Conservation (phyloP, 2,329 filamentous ascomycete genomes). For the Ambrosiella beaveri region DNA sequence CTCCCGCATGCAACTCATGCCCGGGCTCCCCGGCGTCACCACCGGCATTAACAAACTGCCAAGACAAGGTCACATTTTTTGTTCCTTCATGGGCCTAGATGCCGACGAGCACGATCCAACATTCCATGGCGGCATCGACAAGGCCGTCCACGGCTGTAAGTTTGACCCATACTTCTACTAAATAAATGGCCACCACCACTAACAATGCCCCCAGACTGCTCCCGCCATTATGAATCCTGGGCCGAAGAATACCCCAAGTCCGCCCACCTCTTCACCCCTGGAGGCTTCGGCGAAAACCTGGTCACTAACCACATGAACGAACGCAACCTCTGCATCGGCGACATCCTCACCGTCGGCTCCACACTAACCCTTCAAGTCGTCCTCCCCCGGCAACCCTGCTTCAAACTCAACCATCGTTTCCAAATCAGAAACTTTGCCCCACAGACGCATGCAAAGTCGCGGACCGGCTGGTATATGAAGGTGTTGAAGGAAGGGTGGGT, state of each 20-base stretch:
- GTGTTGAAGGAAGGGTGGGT: conserved; percentile 39
- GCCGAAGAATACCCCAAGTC: conserved; percentile 32
- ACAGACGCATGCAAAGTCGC: conserved; percentile 35
- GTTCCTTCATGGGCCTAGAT: conserved; percentile 33
- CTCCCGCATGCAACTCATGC: conserved; percentile 37
- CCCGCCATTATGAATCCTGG: conserved; percentile 41
- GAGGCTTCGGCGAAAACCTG: conserved; percentile 49
- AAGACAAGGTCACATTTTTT: conserved; percentile 26
- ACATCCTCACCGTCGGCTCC: conserved; percentile 35
- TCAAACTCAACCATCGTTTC: conserved; percentile 53
- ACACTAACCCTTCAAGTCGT: conserved; percentile 39
- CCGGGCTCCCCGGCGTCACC: conserved; percentile 28
- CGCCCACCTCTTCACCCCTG: conserved; percentile 33
- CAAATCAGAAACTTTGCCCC: conserved; percentile 44
- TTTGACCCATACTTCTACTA: conserved; percentile 4
- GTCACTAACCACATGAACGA: conserved; percentile 42
- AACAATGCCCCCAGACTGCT: conserved; percentile 31
- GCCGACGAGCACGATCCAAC: conserved; percentile 44
- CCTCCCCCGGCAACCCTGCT: conserved; percentile 47
- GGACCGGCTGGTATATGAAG: conserved; percentile 45
- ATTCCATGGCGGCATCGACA: conserved; percentile 45
- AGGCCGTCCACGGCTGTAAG: conserved; percentile 42
- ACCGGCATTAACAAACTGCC: conserved; percentile 40
- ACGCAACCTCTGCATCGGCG: conserved; percentile 47
- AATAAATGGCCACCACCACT: neutral